Evolutionary conservation across 306 rosid genomes (phyloP).

Genomic region (Ziziphus jujuba): DNA sequence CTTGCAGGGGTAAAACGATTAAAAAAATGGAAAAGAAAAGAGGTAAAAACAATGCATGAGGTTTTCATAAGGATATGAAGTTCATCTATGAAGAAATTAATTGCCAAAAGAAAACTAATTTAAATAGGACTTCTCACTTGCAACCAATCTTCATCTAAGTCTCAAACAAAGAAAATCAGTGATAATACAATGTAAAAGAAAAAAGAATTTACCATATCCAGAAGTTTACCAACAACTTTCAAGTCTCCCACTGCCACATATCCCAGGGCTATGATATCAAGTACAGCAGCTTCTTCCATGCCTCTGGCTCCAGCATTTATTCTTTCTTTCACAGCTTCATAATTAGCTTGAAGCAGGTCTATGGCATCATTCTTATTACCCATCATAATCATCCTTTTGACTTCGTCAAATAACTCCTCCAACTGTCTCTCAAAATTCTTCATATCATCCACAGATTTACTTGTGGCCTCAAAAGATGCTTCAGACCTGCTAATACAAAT

Average conservation of each 20-base stretch:
- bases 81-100: too few species aligned
- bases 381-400: slow-evolving; percentile 64
- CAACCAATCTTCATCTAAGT: background rate
- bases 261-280: slow-evolving; percentile 76
- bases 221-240: slow-evolving; percentile 48
- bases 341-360: slow-evolving; percentile 76
- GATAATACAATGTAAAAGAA: slow-evolving; percentile 14
- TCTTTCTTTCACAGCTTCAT: slow-evolving; percentile 71
- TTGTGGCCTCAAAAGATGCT: slow-evolving; percentile 28
- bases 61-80: background rate
- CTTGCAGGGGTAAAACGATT: background rate
- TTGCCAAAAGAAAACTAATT: background rate
- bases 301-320: slow-evolving; percentile 62
- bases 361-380: slow-evolving; percentile 60
- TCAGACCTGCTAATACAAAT: slow-evolving; percentile 24
- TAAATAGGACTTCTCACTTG: background rate
- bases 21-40: background rate
- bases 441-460: slow-evolving; percentile 24
- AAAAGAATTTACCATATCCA: slow-evolving; percentile 51
- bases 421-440: slow-evolving; percentile 55
- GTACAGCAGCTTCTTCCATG: slow-evolving; percentile 76
- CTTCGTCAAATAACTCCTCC: slow-evolving; percentile 75
- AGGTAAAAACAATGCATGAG: background rate
- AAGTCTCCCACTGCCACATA: slow-evolving; percentile 78
- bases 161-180: slow-evolving; percentile 13